Evolutionary conservation across 495 filamentous ascomycete species (phyloP).

Genomic region (Copromyces sp.): DNA sequence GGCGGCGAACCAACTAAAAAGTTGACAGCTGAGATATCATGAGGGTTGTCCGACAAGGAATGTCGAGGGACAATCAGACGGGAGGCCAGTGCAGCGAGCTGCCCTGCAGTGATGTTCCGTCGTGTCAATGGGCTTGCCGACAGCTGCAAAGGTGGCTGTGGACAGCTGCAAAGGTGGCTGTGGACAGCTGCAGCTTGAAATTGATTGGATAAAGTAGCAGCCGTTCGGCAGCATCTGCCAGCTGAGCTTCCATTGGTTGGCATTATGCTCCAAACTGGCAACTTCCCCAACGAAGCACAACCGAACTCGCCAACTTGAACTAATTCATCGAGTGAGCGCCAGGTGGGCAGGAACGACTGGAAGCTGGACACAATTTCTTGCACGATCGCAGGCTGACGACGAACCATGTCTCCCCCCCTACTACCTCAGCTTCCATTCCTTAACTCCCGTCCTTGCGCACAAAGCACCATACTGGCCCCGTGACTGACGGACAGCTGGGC

Average conservation of each 20-base stretch:
- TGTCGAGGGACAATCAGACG: neutral
- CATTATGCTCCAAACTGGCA: neutral
- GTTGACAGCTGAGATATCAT: neutral
- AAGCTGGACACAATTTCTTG: neutral
- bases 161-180: neutral
- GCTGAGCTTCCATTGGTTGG: neutral
- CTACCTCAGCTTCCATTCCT: neutral
- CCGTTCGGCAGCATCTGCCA: neutral
- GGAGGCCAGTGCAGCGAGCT: too few species aligned
- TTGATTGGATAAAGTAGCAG: neutral
- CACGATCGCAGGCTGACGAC: neutral
- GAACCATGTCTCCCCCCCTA: neutral
- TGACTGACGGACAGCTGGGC: neutral
- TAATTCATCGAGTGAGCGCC: neutral
- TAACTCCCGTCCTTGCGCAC: neutral
- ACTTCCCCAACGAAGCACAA: neutral
- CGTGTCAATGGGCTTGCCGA: neutral
- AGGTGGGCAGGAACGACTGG: neutral
- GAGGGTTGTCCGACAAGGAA: neutral
- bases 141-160: neutral
- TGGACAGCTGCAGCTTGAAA: neutral
- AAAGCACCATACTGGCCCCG: neutral
- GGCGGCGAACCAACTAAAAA: neutral
- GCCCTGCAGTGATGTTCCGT: neutral
- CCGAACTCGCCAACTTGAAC: neutral